Percentiles rank a stretch among this genome's conserved stretches.
Evolutionary conservation across 2,329 filamentous ascomycete genomes (phyloP).

Genomic region (Madurella mycetomatis): DNA sequence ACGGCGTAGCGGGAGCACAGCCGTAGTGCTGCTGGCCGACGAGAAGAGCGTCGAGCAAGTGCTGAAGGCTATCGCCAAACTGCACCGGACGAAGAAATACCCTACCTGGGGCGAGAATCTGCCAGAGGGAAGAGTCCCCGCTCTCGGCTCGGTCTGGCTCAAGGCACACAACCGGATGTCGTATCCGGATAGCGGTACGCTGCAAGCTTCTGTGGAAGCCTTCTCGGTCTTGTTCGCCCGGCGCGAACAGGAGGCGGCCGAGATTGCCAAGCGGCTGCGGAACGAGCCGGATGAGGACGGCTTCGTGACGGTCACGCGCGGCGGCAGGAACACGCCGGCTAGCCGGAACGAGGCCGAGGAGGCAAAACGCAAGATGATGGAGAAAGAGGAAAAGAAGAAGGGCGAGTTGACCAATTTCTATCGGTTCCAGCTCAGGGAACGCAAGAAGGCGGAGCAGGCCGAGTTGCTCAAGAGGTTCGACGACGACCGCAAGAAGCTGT

Average conservation of each 20-base stretch:
- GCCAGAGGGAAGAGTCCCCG: constrained; percentile 51
- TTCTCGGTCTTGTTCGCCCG: constrained; percentile 81
- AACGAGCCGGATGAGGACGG: constrained; percentile 90
- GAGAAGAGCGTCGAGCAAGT: constrained; percentile 70
- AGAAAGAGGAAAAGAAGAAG: constrained; percentile 60
- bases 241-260: constrained; percentile 61
- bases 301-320: constrained; percentile 85
- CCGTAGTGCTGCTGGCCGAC: constrained; percentile 80
- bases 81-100: constrained; percentile 53
- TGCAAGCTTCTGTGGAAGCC: constrained; percentile 73
- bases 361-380: constrained; percentile 53
- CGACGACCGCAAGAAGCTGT: constrained; percentile 68
- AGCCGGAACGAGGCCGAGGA: constrained; percentile 66
- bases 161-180: constrained; percentile 66
- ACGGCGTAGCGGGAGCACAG: constrained; percentile 70
- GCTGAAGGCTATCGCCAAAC: constrained; percentile 67
- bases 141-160: constrained; percentile 54
- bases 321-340: constrained; percentile 69
- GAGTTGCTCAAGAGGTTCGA: constrained; percentile 69
- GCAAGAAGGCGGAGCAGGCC: constrained; percentile 68
- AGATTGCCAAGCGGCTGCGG: constrained; percentile 59
- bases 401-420: constrained; percentile 70
- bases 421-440: constrained; percentile 76
- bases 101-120: constrained; percentile 68
- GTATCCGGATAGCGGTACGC: constrained; percentile 61